These are phyloP conservation scores for Juncus inflexus DNA, from an alignment of 176 grass and related monocot species.

Conservation along the genomic window DNA sequence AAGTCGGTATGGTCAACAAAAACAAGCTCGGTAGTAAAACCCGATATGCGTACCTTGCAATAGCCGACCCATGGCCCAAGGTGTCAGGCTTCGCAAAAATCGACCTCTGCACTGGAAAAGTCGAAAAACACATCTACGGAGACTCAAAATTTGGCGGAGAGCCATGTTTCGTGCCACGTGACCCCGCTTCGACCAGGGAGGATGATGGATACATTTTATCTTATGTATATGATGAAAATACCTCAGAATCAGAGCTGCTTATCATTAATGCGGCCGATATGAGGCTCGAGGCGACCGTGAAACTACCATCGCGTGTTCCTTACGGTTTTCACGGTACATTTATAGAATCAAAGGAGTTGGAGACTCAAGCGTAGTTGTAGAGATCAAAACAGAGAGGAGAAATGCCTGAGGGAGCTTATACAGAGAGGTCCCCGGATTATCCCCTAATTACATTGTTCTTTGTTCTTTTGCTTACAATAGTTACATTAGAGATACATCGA, in stretches of 20 bases:
- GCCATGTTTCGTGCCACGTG: conserved; percentile 75
- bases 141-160: conserved; percentile 65
- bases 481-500: conserved; percentile 8
- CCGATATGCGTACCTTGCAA: conserved; percentile 72
- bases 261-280: conserved; percentile 84
- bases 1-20: conserved; percentile 89
- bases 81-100: conserved; percentile 94
- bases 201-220: conserved; percentile 72
- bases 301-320: conserved; percentile 70
- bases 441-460: conserved; percentile 6
- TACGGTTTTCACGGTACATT: conserved; percentile 99
- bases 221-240: conserved; percentile 57
- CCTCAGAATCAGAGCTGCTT: conserved; percentile 47
- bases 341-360: conserved; percentile 49
- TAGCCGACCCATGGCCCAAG: conserved; percentile 94
- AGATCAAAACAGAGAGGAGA: background rate
- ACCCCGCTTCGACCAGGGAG: conserved; percentile 32
- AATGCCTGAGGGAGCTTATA: conserved; percentile 34
- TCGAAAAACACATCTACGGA: conserved; percentile 61
- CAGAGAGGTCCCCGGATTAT: conserved; percentile 32
- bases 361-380: conserved; percentile 44
- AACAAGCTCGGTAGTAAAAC: conserved; percentile 57
- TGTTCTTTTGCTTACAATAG: conserved; percentile 7
- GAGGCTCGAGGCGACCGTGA: conserved; percentile 69
- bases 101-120: conserved; percentile 57